Evolutionary conservation across 108 stramenopile genomes (phyloP).

Genomic region (Mayamaea pseudoterrestris): DNA sequence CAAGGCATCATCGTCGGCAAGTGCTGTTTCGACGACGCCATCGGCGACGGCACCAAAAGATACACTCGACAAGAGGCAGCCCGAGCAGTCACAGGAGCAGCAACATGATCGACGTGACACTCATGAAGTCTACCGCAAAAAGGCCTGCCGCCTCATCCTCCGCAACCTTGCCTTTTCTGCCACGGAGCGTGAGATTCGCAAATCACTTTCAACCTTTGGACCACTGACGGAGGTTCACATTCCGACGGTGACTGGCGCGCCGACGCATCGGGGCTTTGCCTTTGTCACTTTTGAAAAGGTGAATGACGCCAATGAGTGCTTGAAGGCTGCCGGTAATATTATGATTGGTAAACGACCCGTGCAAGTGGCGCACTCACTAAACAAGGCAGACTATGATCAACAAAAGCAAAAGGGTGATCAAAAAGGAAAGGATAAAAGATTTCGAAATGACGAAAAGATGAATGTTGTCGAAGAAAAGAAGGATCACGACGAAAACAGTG

Average conservation of each 20-base stretch:
- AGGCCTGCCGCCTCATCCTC: constrained; percentile 71
- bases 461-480: constrained; percentile 16
- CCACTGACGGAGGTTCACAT: constrained; percentile 62
- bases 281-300: constrained; percentile 81
- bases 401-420: constrained; percentile 8
- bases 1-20: constrained; percentile 5
- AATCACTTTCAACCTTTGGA: constrained; percentile 48
- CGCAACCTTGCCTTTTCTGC: constrained; percentile 85
- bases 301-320: constrained; percentile 51
- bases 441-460: constrained; percentile 3
- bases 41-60: no score
- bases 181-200: constrained; percentile 51
- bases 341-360: constrained; percentile 74
- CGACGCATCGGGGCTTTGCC: constrained; percentile 78
- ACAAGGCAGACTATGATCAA: constrained; percentile 46
- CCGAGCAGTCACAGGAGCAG: constrained; percentile 3
- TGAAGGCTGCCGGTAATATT: constrained; percentile 18
- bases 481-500: constrained; percentile 20
- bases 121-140: constrained; percentile 22
- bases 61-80: constrained; percentile 5
- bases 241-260: constrained; percentile 34
- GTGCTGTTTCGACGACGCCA: no score
- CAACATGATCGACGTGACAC: constrained; percentile 7
- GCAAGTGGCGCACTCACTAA: constrained; percentile 68
- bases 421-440: constrained; percentile 8